Base-by-base conservation (phyloP, 2,329 filamentous ascomycete genomes). In the Parafenestella ontariensis region DNA sequence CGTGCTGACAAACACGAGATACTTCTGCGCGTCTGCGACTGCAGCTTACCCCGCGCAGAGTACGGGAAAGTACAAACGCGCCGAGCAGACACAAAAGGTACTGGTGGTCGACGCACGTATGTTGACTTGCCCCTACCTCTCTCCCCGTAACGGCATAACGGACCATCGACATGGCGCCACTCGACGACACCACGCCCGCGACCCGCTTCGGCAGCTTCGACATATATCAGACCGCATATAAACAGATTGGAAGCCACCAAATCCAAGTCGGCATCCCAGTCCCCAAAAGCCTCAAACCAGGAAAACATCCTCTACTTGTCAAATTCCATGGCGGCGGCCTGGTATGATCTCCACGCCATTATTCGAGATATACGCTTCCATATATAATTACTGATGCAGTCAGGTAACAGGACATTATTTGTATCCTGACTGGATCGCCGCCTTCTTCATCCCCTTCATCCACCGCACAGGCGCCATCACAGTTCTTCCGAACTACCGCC, bases 401-500 rank as follows among this genome's bases (percentile, higher is more conserved):
- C 24, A 71, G 68, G 42, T 70, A 1, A 58, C 59, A 7, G 73
- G 73, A 10, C 64, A 66, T 23, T 68, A 65, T 17, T 52, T 70
- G 21, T 70, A 66, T 48, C 45, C 66, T 1, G 55, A 65, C 17
- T 76, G 72, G 71, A 68, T 71, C 45, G 54, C 64, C 2, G 58
- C 64, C 8, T 76, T 60, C 46, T 65, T 77, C 7, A 62, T 81
- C 7, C 72, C 79, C 7, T 70, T 80, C 34, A 70, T 76, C 21
- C 67, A 72, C 1, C 58, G 66, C 23, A 73, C 77, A 44, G 64
- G 64, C 13, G 79, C 82, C n/a, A 77, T 84, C 40, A 70, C 80
- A 23, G 62, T 84, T 6, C 69, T 76, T 1, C 78, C 81, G 0
- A 79, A 82, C 64, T 82, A 85, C 69, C 81, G 82, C 8, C 77